Evolutionary conservation across 176 grass and related monocot species (phyloP), one percentile per base, ranked within the genome.

Genomic region (Tillandsia leiboldiana): DNA sequence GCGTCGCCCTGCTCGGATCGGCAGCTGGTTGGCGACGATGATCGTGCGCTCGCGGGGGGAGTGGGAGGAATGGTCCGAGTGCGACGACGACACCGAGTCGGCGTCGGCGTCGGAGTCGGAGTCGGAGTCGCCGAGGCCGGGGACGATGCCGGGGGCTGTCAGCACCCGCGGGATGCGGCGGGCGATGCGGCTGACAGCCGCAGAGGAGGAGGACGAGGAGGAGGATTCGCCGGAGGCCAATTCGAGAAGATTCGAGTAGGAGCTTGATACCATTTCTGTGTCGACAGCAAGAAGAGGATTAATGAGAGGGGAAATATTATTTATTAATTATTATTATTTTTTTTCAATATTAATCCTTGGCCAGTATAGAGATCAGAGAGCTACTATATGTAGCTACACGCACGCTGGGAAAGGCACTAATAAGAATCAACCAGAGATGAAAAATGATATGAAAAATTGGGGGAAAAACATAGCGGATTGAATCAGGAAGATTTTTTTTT

Each of bases 21-120:
- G 92, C 50, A 96, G 92, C 88, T 96, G 88, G 65, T 96, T 96
- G 63, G 88, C 92, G 54, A 96, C 92, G 67, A 96, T 83, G 80
- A 96, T 96, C 62, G 82, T 79, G 76, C 92, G 92, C 47, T 96
- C 82, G 42, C 78, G 69, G 62, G 83, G 66, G 9, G 76, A 62
- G 53, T 78, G 82, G 64, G 81, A 70, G 18, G 84, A 84, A 8
- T 72, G 81, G 70, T 87, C 86, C 50, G 82, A 88, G 2, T 81
- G 73, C 29, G 73, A 83, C 2, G 86, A 91, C 9, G 51, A 51
- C 67, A 26, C 22, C 26, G 52, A 62, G 33, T 33, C 29, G 29
- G 29, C 29, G 42, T 74, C 66, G 15, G 66, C 52, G 57, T 71
- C 75, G 47, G 65, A 67, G 56, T 83, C 82, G 20, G 81, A 85